Base-by-base conservation (phyloP, 1,139 yeast species). In the Debaryomyces fabryi region DNA sequence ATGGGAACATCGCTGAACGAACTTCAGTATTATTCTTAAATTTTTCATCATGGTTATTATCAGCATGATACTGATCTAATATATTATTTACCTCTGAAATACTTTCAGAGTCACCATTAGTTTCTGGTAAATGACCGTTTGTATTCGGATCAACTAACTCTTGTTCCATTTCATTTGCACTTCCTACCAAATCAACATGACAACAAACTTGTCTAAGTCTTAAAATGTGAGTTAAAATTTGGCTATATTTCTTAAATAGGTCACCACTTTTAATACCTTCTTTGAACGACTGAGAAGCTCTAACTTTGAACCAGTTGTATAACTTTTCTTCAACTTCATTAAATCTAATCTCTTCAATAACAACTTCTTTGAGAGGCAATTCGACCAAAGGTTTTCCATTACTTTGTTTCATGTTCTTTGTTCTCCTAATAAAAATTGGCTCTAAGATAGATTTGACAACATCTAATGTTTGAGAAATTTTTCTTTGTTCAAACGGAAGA, bases 141-240 rank as follows among this genome's bases (percentile, higher is more conserved):
- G 9, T 21, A 27, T 25, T 24, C 2, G 35, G 37, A 23, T 45
- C 48, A 4, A 25, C 18, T 8, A 40, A 34, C 13, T 58, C 73
- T 34, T 70, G 74, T 43, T 71, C 74, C 65, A 72, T 67, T 49
- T 74, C 78, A 44, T 63, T 65, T 2, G 74, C 35, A 3, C 72
- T 62, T 5, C 81, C 81, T 2, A 88, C 79, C 49, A 89, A 69
- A 47, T 81, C 81, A 15, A 87, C 79, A 63, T 93, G 97, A 61
- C 97, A 90, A 62, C 98, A 93, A 0, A 88, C 82, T 63, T 93
- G 98, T 48, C 98, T 76, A 39, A 93, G 72, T 48, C 98, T 75
- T 52, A 92, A 67, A 51, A 93, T 86, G 60, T 89, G 96, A 1
- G 95, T 86, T 54, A 93, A 71, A 54, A 93, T 89, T 39, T 88